Evolutionary conservation across 2,329 filamentous ascomycete genomes (phyloP), one percentile per base, ranked within the genome.

Genomic region (Exserohilum rostratum): DNA sequence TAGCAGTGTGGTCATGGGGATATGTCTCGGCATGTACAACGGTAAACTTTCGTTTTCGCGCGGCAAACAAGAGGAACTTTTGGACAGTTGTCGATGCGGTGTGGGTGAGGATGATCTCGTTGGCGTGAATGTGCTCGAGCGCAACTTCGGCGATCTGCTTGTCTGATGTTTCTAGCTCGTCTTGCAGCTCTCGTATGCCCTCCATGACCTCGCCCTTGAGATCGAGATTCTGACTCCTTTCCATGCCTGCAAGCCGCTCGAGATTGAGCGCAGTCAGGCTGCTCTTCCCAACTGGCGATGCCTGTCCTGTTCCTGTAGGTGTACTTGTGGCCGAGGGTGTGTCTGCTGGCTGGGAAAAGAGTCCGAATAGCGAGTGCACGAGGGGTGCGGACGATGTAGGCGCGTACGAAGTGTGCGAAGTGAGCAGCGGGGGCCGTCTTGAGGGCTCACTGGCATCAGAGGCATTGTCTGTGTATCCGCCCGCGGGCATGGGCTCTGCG

Each of bases 181-280:
- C 95, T 75, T 96, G 90, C 56, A 99, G 92, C 74, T 99, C 95
- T 67, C 91, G 88, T 67, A 99, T 97, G 37, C 93, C 95, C 66
- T 95, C 90, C 62, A 97, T 88, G 22, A 98, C 89, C 76, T 98
- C 95, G 12, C 91, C 91, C 57, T 92, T 90, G 54, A 98, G 81
- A 59, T 96, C 89, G 56, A 90, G 84, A 33, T 61, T 49, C 80
- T 65, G 59, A 44, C 62, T 68, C 54, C 60, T 67, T 61, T 74
- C 73, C 11, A 81, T 76, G 22, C 73, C 72, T 17, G 64, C 47
- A 65, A 77, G 61, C 70, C 79, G 67, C 50, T 75, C 71, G 15
- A 76, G 60, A 42, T 74, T 74, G 13, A 69, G 60, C 7, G 72
- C 60, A 25, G 72, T 70, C 33, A 74, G 60, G 29, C 71, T 65